Conservation (phyloP, 2,329 filamentous ascomycete species). For the Delphinella strobiligena region DNA sequence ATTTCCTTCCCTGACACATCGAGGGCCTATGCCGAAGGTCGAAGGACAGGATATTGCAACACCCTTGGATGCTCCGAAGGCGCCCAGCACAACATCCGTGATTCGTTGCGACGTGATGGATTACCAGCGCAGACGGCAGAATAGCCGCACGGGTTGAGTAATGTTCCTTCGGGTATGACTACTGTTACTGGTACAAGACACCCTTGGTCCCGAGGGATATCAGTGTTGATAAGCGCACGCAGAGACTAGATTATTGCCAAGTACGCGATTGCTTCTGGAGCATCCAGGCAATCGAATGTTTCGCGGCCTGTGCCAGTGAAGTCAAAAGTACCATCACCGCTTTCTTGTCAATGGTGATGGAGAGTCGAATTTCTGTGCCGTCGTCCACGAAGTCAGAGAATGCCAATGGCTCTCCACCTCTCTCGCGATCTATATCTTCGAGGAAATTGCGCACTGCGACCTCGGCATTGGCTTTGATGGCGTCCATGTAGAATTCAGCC, state of each 20-base stretch:
- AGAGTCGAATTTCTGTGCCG: conserved; percentile 23
- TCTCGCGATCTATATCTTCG: conserved; percentile 12
- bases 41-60: conserved; percentile 37
- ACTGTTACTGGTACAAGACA: conserved; percentile 18
- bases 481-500: conserved; percentile 30
- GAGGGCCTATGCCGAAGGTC: conserved; percentile 31
- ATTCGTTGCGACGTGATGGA: conserved; percentile 21
- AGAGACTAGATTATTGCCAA: conserved; percentile 23
- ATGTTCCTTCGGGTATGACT: conserved; percentile 16
- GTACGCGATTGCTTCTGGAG: conserved; percentile 25
- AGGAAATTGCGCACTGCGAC: conserved; percentile 21
- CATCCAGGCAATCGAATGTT: conserved; percentile 23
- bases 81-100: conserved; percentile 20
- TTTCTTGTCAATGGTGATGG: conserved; percentile 23
- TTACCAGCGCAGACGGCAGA: conserved; percentile 22
- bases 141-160: conserved; percentile 18
- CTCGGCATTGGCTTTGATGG: conserved; percentile 25
- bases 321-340: conserved; percentile 25
- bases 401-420: conserved; percentile 12
- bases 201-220: conserved; percentile 39
- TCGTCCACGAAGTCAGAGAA: conserved; percentile 31
- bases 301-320: conserved; percentile 29
- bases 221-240: conserved; percentile 18
- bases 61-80: conserved; percentile 57
- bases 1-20: conserved; percentile 12